Conservation (phyloP, 164 flowering plant species). For the Piper betle region DNA sequence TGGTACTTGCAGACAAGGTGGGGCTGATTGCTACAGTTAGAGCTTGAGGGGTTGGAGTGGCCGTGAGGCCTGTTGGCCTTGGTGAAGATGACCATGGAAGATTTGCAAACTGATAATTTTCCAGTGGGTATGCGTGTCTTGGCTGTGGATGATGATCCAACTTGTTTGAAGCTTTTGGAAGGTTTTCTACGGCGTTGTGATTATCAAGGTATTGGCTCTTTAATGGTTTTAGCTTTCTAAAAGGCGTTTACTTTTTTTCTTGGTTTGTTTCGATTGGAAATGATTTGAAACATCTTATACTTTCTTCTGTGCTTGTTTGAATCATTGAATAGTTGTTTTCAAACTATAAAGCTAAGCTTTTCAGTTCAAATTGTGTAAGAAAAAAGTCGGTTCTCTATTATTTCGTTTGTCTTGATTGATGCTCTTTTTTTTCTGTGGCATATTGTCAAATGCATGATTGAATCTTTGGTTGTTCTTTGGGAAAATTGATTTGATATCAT, state of each 20-base stretch:
- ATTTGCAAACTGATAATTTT: slow-evolving; percentile 5
- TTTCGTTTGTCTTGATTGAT: too few species aligned
- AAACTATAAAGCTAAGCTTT: not conserved
- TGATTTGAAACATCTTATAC: not conserved
- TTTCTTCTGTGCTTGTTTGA: not conserved
- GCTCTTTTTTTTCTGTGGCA: too few species aligned
- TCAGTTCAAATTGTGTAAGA: not conserved
- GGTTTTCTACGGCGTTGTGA: slow-evolving; percentile 13
- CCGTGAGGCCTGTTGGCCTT: not conserved
- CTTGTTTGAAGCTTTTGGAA: slow-evolving; percentile 11
- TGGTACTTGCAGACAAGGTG: too few species aligned
- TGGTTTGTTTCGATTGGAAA: not conserved
- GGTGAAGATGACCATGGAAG: slow-evolving; percentile 3
- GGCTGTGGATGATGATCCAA: slow-evolving; percentile 14
- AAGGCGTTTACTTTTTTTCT: not conserved
- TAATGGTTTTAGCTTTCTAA: not conserved
- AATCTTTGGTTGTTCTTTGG: too few species aligned
- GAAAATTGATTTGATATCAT: too few species aligned
- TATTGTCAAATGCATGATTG: too few species aligned
- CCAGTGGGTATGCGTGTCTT: slow-evolving; percentile 21
- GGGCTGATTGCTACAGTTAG: too few species aligned
- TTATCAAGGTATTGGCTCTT: slow-evolving; percentile 5
- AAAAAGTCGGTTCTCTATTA: too few species aligned
- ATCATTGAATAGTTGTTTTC: not conserved
- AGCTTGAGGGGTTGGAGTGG: not conserved